phyloP scores from a whole-genome alignment of 2,329 filamentous ascomycete genomes.

The Mycosphaerella arachidis region DNA sequence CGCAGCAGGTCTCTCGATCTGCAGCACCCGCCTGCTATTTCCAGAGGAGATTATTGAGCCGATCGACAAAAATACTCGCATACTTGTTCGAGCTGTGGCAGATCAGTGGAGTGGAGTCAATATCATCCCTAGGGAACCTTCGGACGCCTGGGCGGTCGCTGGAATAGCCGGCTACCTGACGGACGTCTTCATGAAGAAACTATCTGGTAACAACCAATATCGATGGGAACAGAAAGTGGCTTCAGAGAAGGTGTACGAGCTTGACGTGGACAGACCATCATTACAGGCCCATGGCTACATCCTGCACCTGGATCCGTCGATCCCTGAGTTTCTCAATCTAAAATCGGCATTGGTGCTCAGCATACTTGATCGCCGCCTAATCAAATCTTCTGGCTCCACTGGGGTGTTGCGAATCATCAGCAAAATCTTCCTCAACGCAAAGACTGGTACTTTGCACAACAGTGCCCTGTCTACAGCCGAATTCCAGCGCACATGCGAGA shows the following conservation, averaged over 20 bases:
- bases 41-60: constrained; percentile 81
- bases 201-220: constrained; percentile 94
- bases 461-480: constrained; percentile 67
- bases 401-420: constrained; percentile 83
- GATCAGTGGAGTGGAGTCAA: constrained; percentile 94
- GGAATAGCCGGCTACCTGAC: constrained; percentile 94
- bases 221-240: constrained; percentile 82
- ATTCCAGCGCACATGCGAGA: constrained; percentile 82
- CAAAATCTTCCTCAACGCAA: constrained; percentile 78
- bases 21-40: constrained; percentile 80
- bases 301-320: constrained; percentile 75
- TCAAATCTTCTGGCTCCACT: constrained; percentile 79
- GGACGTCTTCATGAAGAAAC: constrained; percentile 81
- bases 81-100: constrained; percentile 76
- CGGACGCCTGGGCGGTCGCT: constrained; percentile 83
- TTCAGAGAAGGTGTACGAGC: constrained; percentile 74
- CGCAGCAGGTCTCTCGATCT: constrained; percentile 78
- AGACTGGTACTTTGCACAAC: constrained; percentile 70
- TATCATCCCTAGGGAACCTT: constrained; percentile 74
- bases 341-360: constrained; percentile 90
- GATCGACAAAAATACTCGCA: constrained; percentile 74
- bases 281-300: constrained; percentile 74
- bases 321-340: constrained; percentile 82
- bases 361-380: constrained; percentile 84
- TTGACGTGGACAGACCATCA: constrained; percentile 77